Evolutionary conservation across 73 alveolate genomes (phyloP).

Genomic region (Paramecium caudatum): DNA sequence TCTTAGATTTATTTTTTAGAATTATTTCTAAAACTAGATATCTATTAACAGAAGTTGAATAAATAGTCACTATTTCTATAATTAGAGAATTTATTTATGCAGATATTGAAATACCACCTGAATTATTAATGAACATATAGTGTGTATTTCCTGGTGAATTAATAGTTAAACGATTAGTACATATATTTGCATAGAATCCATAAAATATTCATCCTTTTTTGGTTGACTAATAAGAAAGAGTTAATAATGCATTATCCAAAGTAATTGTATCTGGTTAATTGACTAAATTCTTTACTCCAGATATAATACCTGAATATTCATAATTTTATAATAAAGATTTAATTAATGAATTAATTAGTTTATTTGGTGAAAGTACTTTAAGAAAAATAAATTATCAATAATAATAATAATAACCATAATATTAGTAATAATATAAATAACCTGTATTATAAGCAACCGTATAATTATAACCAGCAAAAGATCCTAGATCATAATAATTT

Average conservation of each 20-base stretch:
- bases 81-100: constrained; percentile 38
- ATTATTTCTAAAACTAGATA: background rate
- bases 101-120: background rate
- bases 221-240: constrained; percentile 2
- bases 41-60: constrained; percentile 45
- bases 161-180: constrained; percentile 8
- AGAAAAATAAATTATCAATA: background rate
- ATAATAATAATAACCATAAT: background rate
- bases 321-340: constrained; percentile 22
- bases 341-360: background rate
- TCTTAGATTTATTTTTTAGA: constrained; percentile 12
- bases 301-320: background rate
- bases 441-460: background rate
- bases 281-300: constrained; percentile 24
- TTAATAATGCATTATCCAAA: background rate
- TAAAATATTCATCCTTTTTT: constrained; percentile 15
- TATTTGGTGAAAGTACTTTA: constrained; percentile 26
- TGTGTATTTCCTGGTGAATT: constrained; percentile 22
- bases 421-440: background rate
- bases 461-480: background rate
- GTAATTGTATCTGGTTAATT: constrained; percentile 5
- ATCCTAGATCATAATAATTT: constrained; percentile 52
- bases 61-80: background rate
- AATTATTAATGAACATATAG: background rate
- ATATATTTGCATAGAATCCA: background rate